These are phyloP conservation scores for Yamadazyma spencermartinsiae DNA, from an alignment of 1,139 yeast species.

Conservation along the genomic window DNA sequence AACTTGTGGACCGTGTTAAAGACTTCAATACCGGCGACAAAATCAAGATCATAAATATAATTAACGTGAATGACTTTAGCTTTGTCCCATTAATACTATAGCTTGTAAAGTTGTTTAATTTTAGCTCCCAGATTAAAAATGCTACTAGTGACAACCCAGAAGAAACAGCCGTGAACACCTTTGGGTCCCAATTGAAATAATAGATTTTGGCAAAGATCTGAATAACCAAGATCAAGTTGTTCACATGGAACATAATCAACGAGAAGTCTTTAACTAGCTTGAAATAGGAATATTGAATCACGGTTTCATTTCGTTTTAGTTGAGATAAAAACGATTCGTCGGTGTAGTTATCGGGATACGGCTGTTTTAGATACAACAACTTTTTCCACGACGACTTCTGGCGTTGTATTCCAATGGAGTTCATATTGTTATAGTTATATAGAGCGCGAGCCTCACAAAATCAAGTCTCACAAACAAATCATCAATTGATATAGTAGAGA, in stretches of 20 bases:
- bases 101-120: slow-evolving; percentile 7
- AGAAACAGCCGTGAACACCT: slow-evolving; percentile 32
- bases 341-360: slow-evolving; percentile 90
- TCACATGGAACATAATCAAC: slow-evolving; percentile 64
- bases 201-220: slow-evolving; percentile 63
- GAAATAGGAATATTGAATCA: slow-evolving; percentile 63
- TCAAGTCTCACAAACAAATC: no score
- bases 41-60: slow-evolving; percentile 69
- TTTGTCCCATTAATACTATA: slow-evolving; percentile 17
- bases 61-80: slow-evolving; percentile 63
- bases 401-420: slow-evolving; percentile 1
- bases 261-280: slow-evolving; percentile 68
- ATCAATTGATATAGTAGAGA: no score
- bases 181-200: slow-evolving; percentile 45
- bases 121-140: slow-evolving; percentile 20
- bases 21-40: slow-evolving; percentile 90
- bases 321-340: slow-evolving; percentile 78
- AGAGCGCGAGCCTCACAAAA: no score
- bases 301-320: slow-evolving; percentile 74
- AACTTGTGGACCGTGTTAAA: slow-evolving; percentile 82
- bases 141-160: slow-evolving; percentile 27
- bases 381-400: slow-evolving; percentile 62
- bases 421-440: not conserved
- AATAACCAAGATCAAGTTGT: slow-evolving; percentile 59
- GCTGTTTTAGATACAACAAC: slow-evolving; percentile 82